Conservation (phyloP, 78 protist genomes). For the Protostelium mycophagum region DNA sequence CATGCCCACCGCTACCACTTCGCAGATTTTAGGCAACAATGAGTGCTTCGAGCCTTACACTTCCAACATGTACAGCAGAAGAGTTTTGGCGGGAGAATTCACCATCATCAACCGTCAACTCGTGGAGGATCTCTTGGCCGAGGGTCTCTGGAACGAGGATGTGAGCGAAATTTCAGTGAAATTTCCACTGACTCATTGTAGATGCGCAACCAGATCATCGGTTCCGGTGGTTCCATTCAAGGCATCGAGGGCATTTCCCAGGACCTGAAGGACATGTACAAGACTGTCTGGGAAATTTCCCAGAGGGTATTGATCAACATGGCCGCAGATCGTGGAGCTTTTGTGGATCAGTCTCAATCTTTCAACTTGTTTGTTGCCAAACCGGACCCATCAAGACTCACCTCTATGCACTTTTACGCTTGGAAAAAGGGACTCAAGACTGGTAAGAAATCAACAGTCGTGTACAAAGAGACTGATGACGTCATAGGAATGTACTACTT, state of each 20-base stretch:
- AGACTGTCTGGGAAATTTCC: constrained; percentile 97
- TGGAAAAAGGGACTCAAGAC: constrained; percentile 98
- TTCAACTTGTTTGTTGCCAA: constrained; percentile 89
- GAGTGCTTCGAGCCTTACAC: constrained; percentile 99
- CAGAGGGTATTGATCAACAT: constrained; percentile 90
- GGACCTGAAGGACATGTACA: constrained; percentile 84
- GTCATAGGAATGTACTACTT: constrained; percentile 99
- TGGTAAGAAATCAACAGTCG: no score
- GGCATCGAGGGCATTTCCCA: constrained; percentile 83
- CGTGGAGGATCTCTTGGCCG: constrained; percentile 83
- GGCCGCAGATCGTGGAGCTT: constrained; percentile 98
- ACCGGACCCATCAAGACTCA: constrained; percentile 83
- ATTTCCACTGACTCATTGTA: background rate
- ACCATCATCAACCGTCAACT: constrained; percentile 92
- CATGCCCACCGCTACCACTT: constrained; percentile 99
- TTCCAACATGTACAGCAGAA: constrained; percentile 93
- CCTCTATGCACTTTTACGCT: constrained; percentile 98
- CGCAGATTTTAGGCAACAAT: constrained; percentile 98
- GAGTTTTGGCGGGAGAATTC: constrained; percentile 96
- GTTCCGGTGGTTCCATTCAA: constrained; percentile 88
- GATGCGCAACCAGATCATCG: constrained; percentile 81
- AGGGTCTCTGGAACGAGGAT: constrained; percentile 84
- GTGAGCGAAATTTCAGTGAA: constrained; percentile 1
- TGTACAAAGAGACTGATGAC: no score
- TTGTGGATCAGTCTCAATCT: constrained; percentile 91